Percentiles rank a stretch among this genome's conserved stretches.
Evolutionary conservation across 139 green algal genomes (phyloP).

Genomic region (Marvania coccoides): DNA sequence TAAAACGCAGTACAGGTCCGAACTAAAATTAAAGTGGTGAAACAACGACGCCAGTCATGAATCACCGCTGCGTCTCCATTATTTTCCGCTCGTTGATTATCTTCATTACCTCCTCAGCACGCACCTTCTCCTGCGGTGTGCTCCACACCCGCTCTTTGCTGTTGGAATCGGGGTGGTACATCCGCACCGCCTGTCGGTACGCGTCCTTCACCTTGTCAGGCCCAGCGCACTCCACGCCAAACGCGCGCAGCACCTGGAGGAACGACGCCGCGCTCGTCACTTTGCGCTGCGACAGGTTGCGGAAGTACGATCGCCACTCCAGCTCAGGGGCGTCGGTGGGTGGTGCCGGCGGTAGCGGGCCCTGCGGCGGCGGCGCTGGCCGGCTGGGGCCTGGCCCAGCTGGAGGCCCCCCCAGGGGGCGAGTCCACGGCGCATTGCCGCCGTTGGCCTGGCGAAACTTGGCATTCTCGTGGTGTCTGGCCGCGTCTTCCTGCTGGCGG

Average conservation of each 20-base stretch:
- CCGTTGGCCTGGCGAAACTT: no score
- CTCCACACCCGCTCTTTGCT: slow-evolving; percentile 8
- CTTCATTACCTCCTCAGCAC: slow-evolving; percentile 35
- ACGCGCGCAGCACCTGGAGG: slow-evolving; percentile 11
- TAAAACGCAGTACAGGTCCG: no score
- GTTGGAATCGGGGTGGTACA: slow-evolving; percentile 35
- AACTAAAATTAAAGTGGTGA: no score
- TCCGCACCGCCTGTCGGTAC: slow-evolving; percentile 23
- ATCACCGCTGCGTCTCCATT: no score
- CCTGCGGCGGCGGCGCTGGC: no score
- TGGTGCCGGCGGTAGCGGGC: not conserved
- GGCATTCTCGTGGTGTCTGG: not conserved
- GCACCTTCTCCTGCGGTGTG: not conserved
- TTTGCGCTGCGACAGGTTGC: not conserved
- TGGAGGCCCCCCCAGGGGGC: not conserved
- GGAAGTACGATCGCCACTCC: not conserved
- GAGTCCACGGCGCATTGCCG: not conserved
- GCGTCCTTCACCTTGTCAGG: not conserved
- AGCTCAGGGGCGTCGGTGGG: not conserved
- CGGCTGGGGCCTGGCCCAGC: not conserved
- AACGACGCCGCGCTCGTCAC: not conserved
- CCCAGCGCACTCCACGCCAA: slow-evolving; percentile 12
- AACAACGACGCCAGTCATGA: no score
- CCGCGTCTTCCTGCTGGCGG: not conserved
- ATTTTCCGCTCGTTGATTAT: slow-evolving; percentile 29